Conservation (phyloP, 495 filamentous ascomycete species). For the Podospora fimiseda region DNA sequence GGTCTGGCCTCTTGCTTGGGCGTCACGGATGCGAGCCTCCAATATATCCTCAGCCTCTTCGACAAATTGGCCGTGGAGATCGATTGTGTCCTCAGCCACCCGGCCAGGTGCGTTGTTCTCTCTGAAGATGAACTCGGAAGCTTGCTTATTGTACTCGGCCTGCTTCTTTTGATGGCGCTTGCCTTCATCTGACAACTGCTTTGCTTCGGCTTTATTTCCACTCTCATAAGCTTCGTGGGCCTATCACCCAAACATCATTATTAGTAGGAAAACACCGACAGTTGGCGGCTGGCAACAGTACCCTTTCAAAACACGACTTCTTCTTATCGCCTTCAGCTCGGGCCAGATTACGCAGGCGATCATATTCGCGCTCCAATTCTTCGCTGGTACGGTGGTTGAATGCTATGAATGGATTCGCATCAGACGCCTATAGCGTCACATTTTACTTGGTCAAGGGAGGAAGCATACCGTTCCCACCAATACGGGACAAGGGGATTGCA, state of each 20-base stretch:
- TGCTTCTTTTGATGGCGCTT: conserved; percentile 74
- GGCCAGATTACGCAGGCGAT: conserved; percentile 80
- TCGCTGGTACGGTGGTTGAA: conserved; percentile 68
- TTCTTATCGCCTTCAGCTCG: conserved; percentile 70
- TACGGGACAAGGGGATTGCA: conserved; percentile 58
- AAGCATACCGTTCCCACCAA: conserved; percentile 53
- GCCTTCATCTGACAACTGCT: conserved; percentile 73
- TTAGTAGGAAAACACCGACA: conserved; percentile 6
- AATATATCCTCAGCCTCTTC: conserved; percentile 90
- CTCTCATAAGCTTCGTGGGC: conserved; percentile 71
- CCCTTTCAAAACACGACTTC: conserved; percentile 64
- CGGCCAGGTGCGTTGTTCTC: conserved; percentile 75
- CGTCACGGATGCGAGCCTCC: conserved; percentile 71
- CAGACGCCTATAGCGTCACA: background rate
- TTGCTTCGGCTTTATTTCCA: conserved; percentile 73
- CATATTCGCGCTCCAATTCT: conserved; percentile 79
- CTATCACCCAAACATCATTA: conserved; percentile 27
- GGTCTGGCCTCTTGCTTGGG: conserved; percentile 59
- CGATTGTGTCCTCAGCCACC: conserved; percentile 75
- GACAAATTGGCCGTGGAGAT: conserved; percentile 89
- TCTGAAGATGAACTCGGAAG: conserved; percentile 88
- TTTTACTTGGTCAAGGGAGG: background rate
- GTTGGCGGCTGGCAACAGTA: conserved; percentile 30
- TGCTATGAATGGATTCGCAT: conserved; percentile 43
- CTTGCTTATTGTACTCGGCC: conserved; percentile 79